A percentile compares a stretch with the other conserved stretches of the same genome.
Conservation (phyloP, 2,329 filamentous ascomycete species). For the Diaporthe sp. region DNA sequence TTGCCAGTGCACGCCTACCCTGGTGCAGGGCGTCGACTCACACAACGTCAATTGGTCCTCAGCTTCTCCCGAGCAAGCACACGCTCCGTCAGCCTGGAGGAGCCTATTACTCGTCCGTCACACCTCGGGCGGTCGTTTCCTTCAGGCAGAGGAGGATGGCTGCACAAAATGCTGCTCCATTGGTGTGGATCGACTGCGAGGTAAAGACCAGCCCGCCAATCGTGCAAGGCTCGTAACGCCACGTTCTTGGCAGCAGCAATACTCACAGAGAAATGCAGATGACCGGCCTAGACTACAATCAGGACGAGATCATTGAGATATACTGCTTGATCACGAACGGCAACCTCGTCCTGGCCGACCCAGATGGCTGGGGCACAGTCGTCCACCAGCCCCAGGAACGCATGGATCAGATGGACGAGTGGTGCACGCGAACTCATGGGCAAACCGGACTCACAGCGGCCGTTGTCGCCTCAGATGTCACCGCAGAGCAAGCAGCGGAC, state of each 20-base stretch:
- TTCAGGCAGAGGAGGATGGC: slow-evolving; percentile 30
- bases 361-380: slow-evolving; percentile 81
- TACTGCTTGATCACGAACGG: slow-evolving; percentile 92
- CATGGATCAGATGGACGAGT: slow-evolving; percentile 85
- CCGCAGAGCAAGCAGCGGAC: slow-evolving; percentile 77
- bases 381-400: slow-evolving; percentile 79
- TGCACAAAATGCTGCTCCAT: slow-evolving; percentile 61
- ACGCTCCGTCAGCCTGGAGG: background rate
- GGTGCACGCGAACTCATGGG: slow-evolving; percentile 87
- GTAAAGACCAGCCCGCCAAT: slow-evolving; percentile 47
- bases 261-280: slow-evolving; percentile 70
- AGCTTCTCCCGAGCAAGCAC: slow-evolving; percentile 5
- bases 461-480: slow-evolving; percentile 80
- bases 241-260: slow-evolving; percentile 7
- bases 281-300: slow-evolving; percentile 85
- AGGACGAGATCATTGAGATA: slow-evolving; percentile 89
- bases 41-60: slow-evolving; percentile 32
- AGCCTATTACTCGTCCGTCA: background rate
- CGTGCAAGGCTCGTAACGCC: background rate
- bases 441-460: slow-evolving; percentile 84
- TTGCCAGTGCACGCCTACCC: slow-evolving; percentile 10
- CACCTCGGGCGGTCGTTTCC: background rate
- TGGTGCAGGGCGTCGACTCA: slow-evolving; percentile 22
- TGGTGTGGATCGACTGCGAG: slow-evolving; percentile 88
- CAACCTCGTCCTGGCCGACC: slow-evolving; percentile 81